Evolutionary conservation across 208 protist species (phyloP).

Genomic region (Crithidia fasciculata): DNA sequence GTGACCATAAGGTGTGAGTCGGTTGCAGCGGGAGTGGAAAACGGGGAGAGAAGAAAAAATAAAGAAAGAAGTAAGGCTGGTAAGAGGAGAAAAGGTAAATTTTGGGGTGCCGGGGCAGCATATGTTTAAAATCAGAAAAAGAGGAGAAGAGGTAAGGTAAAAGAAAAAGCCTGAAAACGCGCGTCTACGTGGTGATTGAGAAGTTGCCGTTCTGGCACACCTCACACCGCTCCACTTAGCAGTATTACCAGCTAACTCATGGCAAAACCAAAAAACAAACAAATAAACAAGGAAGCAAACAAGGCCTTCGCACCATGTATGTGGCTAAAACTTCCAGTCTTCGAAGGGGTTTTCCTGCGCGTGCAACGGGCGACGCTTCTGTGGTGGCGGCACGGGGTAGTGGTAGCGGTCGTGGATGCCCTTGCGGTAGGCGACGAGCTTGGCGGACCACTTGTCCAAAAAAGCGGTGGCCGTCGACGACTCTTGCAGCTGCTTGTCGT

Average conservation of each 20-base stretch:
- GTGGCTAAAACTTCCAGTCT: slow-evolving; percentile 5
- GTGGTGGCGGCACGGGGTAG: slow-evolving; percentile 15
- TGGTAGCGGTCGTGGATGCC: slow-evolving; percentile 31
- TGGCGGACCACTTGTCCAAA: slow-evolving; percentile 33
- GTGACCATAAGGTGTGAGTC: no score
- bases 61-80: slow-evolving; percentile 3
- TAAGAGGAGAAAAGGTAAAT: no score
- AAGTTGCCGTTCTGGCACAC: no score
- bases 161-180: slow-evolving; percentile 15
- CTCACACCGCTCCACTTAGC: no score
- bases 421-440: slow-evolving; percentile 16
- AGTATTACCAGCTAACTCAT: no score
- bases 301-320: neutral
- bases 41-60: no score
- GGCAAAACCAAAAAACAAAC: no score
- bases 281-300: neutral
- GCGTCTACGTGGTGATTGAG: no score
- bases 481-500: slow-evolving; percentile 48
- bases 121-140: slow-evolving; percentile 14
- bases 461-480: slow-evolving; percentile 15
- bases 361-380: slow-evolving; percentile 12
- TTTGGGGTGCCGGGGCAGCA: no score
- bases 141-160: slow-evolving; percentile 20
- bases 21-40: no score
- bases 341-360: slow-evolving; percentile 22